Evolutionary conservation across 805 yeast genomes (phyloP), one percentile per base, ranked within the genome.

Genomic region (Osmozyma mogii): DNA sequence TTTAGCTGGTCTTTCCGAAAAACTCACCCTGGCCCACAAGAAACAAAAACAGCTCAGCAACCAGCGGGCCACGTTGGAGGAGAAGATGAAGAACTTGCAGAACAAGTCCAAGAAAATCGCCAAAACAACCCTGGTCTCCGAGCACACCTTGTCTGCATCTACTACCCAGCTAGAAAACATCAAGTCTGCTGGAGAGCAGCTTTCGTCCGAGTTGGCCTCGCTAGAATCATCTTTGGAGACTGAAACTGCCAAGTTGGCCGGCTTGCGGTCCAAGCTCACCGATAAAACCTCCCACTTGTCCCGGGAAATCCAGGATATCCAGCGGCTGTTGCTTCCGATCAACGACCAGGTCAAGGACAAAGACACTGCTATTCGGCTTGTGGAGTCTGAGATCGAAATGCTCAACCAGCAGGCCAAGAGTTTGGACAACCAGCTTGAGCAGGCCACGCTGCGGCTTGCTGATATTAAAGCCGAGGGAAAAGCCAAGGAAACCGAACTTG

Each of bases 301-400:
- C 1, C 68, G 65, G 6, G 70, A 82, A 44, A 80, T 88, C 29
- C 81, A 74, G 40, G 43, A 47, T 9, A 56, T 76, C 22, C 88
- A 84, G 49, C 66, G 63, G 6, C 65, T 78, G 36, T 56, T 85
- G 5, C 88, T 83, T 41, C 98, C 97, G 0, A 85, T 94, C 88
- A 75, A 74, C 35, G 78, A 70, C 16, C 69, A 75, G 38, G 57
- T 87, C 17, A 76, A 71, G 35, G 68, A 70, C 10, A 76, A 78
- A 34, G 75, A 75, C 32, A 70, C 81, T 9, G 75, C 75, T 26
- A 68, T 81, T 6, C 70, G 76, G 29, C 68, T 84, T n/a, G 71
- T 76, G 3, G 65, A 71, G 29, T 72, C 84, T 6, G 74, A 78
- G 36, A 65, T 84, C n/a, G 72, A 73, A 15, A 66, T 84, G 50